Evolutionary conservation across 1,139 yeast species (phyloP), one percentile per base, ranked within the genome.

Genomic region (Kodamaea anthophila): DNA sequence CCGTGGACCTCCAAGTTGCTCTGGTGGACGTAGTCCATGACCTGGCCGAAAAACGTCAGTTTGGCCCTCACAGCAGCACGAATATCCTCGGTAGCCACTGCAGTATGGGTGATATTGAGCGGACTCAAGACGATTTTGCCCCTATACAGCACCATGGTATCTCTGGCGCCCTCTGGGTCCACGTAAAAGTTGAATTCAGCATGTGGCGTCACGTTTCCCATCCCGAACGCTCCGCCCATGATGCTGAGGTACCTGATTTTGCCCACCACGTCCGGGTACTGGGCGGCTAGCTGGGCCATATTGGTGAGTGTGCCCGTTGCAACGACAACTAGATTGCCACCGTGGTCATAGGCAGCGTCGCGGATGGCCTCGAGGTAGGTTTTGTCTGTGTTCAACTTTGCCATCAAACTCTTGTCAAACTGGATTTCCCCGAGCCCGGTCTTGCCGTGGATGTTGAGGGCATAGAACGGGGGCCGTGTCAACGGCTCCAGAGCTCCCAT

Each of bases 171-270:
- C 31, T 68, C 67, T 0, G 95, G 88, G 47, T 86, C 96, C 29
- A 76, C 66, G 60, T 71, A 70, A 27, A 82, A 65, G 51, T 86
- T 86, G 60, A 84, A 86, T 49, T 86, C 95, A n/a, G 94, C 79
- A 30, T 61, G 65, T 8, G 61, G 60, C 3, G 81, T 70, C 15
- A 58, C 43, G 39, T 66, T 66, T 4, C 65, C 56, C 15, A 59
- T 47, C 4, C 64, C 59, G 34, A 82, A 57, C 0, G 79, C 82
- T 3, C 91, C 93, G 5, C 94, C 94, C 94, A 84, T 84, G 10
- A 80, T 64, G 5, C 85, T 65, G 10, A 84, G 49, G 33, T 55
- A 66, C 30, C 63, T 63, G 34, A 84, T 59, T n/a, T 10, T 18
- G 1, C 50, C 29, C 34, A 55, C 65, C 12, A 21, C 15, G 4